phyloP scores from a whole-genome alignment of 2,329 filamentous ascomycete species.

The Coniochaeta ligniaria region DNA sequence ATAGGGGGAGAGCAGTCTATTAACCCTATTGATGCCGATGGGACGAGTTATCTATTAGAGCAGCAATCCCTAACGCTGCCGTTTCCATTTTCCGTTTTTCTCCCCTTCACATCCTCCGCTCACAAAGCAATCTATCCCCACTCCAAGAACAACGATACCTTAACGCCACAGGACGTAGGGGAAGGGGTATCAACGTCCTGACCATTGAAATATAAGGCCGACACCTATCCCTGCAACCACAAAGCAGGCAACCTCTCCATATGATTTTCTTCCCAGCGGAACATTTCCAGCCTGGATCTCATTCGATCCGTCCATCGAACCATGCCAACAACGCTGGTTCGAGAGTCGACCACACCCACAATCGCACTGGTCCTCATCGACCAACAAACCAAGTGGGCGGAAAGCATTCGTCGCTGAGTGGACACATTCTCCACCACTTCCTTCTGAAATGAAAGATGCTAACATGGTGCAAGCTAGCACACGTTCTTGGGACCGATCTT shows the following conservation, averaged over 20 bases:
- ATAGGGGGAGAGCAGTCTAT: not conserved
- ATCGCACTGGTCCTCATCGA: no score
- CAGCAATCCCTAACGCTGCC: not conserved
- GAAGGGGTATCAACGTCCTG: not conserved
- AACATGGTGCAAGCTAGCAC: not conserved
- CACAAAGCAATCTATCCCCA: not conserved
- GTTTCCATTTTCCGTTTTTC: not conserved
- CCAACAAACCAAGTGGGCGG: not conserved
- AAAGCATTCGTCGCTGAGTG: not conserved
- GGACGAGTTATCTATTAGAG: not conserved
- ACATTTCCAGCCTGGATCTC: not conserved
- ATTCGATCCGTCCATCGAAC: not conserved
- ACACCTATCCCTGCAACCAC: not conserved
- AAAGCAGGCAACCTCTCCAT: not conserved
- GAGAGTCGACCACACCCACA: no score
- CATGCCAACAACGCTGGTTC: not conserved
- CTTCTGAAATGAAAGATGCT: not conserved
- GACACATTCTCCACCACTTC: not conserved
- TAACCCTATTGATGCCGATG: not conserved
- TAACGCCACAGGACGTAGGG: not conserved
- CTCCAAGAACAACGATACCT: not conserved
- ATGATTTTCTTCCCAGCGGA: not conserved
- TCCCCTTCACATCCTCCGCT: not conserved
- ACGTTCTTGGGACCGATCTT: constrained; percentile 1
- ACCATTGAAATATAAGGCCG: not conserved